phyloP scores from a whole-genome alignment of 176 grass and related monocot species.

The Carex scoparia region DNA sequence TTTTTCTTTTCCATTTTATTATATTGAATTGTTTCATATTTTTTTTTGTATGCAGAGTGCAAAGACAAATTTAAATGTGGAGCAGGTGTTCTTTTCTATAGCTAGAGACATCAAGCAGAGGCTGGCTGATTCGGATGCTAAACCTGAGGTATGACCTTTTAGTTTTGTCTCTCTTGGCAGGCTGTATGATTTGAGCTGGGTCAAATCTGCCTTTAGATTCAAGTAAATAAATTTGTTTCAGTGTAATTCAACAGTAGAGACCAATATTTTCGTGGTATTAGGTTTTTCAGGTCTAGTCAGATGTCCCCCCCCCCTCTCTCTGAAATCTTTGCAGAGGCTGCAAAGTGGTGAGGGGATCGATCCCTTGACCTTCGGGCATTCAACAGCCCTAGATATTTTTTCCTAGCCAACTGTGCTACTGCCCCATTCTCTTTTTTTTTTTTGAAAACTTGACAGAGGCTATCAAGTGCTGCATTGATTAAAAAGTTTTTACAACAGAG shows the following conservation, averaged over 20 bases:
- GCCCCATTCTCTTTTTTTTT: no score
- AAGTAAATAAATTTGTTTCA: background rate
- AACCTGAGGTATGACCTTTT: constrained; percentile 60
- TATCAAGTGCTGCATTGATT: no score
- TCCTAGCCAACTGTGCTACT: no score
- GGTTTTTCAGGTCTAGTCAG: background rate
- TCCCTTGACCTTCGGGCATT: no score
- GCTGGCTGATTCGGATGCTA: constrained; percentile 71
- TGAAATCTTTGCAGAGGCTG: background rate
- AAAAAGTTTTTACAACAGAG: no score
- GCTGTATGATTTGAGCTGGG: background rate
- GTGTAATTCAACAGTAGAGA: background rate
- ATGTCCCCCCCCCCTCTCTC: background rate
- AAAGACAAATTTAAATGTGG: constrained; percentile 93
- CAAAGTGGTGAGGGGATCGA: no score
- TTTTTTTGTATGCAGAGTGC: constrained; percentile 52
- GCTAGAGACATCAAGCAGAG: constrained; percentile 87
- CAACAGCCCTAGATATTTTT: no score
- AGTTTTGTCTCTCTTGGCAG: background rate
- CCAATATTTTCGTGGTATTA: background rate
- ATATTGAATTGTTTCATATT: background rate
- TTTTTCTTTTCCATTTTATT: background rate
- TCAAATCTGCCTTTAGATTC: background rate
- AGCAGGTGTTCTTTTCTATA: constrained; percentile 94
- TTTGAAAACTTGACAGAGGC: no score